Conservation (phyloP, 2,329 filamentous ascomycete species). For the Ceratocystis smalleyi region DNA sequence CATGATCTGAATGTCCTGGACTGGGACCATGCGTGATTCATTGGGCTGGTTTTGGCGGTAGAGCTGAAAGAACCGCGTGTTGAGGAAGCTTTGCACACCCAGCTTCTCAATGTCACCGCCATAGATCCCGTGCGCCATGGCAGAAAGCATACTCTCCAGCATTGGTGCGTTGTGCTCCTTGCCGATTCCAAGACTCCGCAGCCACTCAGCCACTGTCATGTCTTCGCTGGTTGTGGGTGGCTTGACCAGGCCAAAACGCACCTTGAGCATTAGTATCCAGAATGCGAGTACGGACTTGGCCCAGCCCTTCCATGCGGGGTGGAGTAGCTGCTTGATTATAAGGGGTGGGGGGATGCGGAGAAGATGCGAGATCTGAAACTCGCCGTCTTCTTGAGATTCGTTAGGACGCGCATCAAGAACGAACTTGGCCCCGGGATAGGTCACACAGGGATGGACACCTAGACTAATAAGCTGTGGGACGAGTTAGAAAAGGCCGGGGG, state of each 20-base stretch:
- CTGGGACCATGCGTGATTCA: conserved; percentile 20
- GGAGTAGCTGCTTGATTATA: conserved; percentile 7
- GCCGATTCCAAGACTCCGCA: conserved; percentile 20
- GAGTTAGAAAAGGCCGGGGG: neutral
- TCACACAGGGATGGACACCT: conserved; percentile 13
- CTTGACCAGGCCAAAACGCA: conserved; percentile 19
- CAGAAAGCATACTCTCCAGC: conserved; percentile 61
- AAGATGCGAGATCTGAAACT: conserved; percentile 39
- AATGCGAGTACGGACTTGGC: conserved; percentile 11
- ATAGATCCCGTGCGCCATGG: conserved; percentile 73
- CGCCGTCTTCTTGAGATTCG: neutral
- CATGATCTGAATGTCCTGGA: conserved; percentile 23
- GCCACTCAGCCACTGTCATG: conserved; percentile 26
- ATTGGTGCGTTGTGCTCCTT: conserved; percentile 23
- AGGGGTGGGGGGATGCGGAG: conserved; percentile 24
- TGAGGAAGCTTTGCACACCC: conserved; percentile 48
- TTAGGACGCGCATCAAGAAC: conserved; percentile 7
- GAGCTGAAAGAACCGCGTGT: conserved; percentile 29
- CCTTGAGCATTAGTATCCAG: conserved; percentile 14
- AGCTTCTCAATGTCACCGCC: conserved; percentile 74
- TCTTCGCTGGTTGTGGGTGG: conserved; percentile 23
- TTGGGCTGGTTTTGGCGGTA: conserved; percentile 17
- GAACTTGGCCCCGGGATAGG: conserved; percentile 13
- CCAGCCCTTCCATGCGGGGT: conserved; percentile 16
- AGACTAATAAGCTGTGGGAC: conserved; percentile 10